phyloP scores from a whole-genome alignment of 2,329 filamentous ascomycete species.

The Penicillium brevicompactum region DNA sequence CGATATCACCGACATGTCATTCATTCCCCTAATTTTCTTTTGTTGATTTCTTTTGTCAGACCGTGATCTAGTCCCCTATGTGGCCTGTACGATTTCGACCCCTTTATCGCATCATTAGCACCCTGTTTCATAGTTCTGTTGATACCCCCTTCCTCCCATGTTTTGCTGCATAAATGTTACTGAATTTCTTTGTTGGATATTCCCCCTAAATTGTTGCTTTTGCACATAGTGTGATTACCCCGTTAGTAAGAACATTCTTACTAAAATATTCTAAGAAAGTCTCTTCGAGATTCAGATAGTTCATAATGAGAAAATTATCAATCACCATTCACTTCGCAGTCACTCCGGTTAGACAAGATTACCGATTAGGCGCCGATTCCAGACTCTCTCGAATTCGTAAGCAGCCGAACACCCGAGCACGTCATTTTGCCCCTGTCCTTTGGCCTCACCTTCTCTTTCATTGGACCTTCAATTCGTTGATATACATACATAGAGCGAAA shows the following conservation, averaged over 20 bases:
- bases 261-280: neutral
- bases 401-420: constrained; percentile 30
- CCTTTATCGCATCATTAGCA: constrained; percentile 10
- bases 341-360: too few species aligned
- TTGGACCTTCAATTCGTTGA: constrained; percentile 16
- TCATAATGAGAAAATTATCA: neutral
- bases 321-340: neutral
- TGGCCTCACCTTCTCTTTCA: constrained; percentile 20
- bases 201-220: neutral
- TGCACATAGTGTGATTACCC: neutral
- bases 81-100: constrained; percentile 10
- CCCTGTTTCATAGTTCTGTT: constrained; percentile 17
- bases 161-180: constrained; percentile 22
- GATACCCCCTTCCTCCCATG: constrained; percentile 28
- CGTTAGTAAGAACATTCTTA: neutral
- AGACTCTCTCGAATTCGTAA: constrained; percentile 36
- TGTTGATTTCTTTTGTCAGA: constrained; percentile 17
- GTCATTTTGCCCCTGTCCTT: constrained; percentile 28
- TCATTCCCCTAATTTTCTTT: constrained; percentile 27
- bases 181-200: constrained; percentile 6
- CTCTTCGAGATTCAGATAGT: neutral
- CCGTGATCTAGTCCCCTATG: neutral
- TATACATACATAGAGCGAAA: neutral
- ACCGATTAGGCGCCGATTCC: constrained; percentile 8
- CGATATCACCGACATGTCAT: constrained; percentile 6